A percentile compares a stretch with the other conserved stretches of the same genome.
These are phyloP conservation scores for Cyclotella baltica DNA, from an alignment of 108 stramenopile species.

Conservation along the genomic window DNA sequence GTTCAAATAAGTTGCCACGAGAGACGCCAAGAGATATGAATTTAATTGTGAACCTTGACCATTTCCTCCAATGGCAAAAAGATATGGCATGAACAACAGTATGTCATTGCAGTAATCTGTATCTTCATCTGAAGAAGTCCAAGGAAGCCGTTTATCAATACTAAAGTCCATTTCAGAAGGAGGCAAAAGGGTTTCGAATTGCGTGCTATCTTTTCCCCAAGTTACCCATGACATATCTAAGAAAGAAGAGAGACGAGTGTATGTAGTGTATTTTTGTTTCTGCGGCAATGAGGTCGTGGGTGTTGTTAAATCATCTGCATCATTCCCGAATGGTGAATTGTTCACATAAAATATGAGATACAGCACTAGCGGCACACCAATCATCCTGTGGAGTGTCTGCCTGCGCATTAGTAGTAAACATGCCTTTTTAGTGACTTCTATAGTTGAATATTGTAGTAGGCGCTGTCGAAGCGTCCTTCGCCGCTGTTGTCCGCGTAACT, in stretches of 20 bases:
- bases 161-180: slow-evolving; percentile 33
- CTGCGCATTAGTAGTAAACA: background rate
- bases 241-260: background rate
- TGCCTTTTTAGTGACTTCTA: background rate
- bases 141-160: slow-evolving; percentile 18
- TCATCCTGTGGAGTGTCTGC: background rate
- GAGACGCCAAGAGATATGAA: slow-evolving; percentile 33
- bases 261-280: background rate
- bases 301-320: background rate
- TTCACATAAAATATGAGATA: background rate
- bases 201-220: slow-evolving; percentile 19
- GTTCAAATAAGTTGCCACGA: slow-evolving; percentile 32
- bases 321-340: background rate
- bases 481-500: background rate
- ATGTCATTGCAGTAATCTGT: slow-evolving; percentile 26
- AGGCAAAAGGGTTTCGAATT: slow-evolving; percentile 27
- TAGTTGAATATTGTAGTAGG: background rate
- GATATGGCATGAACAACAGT: slow-evolving; percentile 38
- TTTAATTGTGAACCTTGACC: slow-evolving; percentile 32
- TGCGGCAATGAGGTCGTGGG: background rate
- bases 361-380: background rate
- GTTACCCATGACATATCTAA: background rate
- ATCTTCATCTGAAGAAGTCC: slow-evolving; percentile 1
- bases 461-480: background rate
- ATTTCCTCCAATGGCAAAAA: slow-evolving; percentile 1